Percentiles rank a stretch among this genome's conserved stretches.
Conservation (phyloP, 2,329 filamentous ascomycete species). For the Elsinoe fawcettii region DNA sequence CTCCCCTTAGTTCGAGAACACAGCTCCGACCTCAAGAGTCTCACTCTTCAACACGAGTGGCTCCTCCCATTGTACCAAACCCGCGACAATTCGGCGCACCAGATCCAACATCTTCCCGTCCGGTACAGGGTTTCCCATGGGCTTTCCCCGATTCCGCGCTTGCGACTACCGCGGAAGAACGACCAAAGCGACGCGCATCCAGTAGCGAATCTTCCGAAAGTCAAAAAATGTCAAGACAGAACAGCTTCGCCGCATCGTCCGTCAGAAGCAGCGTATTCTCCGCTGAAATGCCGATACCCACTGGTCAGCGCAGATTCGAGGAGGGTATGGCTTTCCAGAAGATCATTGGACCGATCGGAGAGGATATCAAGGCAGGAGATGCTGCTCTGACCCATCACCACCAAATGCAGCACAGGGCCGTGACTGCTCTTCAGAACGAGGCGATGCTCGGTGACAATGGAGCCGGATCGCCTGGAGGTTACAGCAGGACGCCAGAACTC, state of each 20-base stretch:
- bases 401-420: conserved; percentile 64
- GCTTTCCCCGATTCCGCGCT: conserved; percentile 66
- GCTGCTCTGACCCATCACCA: conserved; percentile 58
- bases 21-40: conserved; percentile 27
- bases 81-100: conserved; percentile 58
- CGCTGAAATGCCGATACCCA: conserved; percentile 62
- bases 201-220: conserved; percentile 42
- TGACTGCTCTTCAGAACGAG: conserved; percentile 56
- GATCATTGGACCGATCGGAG: conserved; percentile 14
- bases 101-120: conserved; percentile 59
- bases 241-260: conserved; percentile 68
- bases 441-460: conserved; percentile 35
- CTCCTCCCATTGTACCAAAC: conserved; percentile 66
- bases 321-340: conserved; percentile 40
- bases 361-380: conserved; percentile 24
- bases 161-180: conserved; percentile 41
- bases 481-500: conserved; percentile 74
- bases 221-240: conserved; percentile 57
- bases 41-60: conserved; percentile 50
- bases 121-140: conserved; percentile 77
- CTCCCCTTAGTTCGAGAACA: conserved; percentile 31
- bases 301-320: conserved; percentile 64
- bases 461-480: conserved; percentile 52
- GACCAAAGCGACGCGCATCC: conserved; percentile 32
- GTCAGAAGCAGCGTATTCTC: conserved; percentile 74